Evolutionary conservation across 768 basidiomycete species (phyloP).

Genomic region (Collybia nuda): DNA sequence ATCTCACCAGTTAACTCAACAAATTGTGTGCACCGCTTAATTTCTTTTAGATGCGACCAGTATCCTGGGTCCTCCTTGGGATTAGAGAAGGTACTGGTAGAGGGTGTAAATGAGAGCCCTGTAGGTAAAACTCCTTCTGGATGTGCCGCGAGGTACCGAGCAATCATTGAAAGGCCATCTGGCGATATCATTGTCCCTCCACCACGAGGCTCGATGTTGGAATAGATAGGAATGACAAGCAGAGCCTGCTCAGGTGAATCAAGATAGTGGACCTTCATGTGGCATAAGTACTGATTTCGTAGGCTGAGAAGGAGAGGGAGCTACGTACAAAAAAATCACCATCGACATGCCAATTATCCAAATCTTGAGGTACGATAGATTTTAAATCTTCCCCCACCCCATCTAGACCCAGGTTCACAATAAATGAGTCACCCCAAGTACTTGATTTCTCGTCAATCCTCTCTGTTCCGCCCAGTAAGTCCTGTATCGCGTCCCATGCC

Average conservation of each 20-base stretch:
- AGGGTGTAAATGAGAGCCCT: conserved; percentile 45
- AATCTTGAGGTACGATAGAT: conserved; percentile 35
- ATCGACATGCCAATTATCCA: conserved; percentile 67
- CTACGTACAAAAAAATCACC: conserved; percentile 53
- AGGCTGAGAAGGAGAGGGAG: not conserved
- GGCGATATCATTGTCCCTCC: conserved; percentile 64
- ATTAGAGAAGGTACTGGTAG: conserved; percentile 33
- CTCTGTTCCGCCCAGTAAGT: conserved; percentile 59
- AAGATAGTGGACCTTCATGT: conserved; percentile 50
- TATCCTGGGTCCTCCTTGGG: conserved; percentile 39
- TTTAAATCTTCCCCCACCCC: conserved; percentile 32
- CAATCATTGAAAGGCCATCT: conserved; percentile 50
- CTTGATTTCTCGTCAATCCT: conserved; percentile 49
- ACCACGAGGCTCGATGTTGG: conserved; percentile 51
- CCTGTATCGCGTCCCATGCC: conserved; percentile 63
- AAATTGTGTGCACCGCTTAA: conserved; percentile 41
- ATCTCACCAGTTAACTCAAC: conserved; percentile 58
- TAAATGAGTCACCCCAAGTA: conserved; percentile 60
- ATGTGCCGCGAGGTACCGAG: conserved; percentile 48
- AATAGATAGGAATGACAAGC: conserved; percentile 61
- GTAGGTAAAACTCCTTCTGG: conserved; percentile 52
- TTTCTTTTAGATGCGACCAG: conserved; percentile 43
- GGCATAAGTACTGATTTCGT: not conserved
- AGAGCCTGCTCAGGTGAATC: conserved; percentile 68
- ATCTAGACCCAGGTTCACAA: conserved; percentile 58